Conservation (phyloP, 2,329 filamentous ascomycete genomes). For the Ophiostoma sp. region DNA sequence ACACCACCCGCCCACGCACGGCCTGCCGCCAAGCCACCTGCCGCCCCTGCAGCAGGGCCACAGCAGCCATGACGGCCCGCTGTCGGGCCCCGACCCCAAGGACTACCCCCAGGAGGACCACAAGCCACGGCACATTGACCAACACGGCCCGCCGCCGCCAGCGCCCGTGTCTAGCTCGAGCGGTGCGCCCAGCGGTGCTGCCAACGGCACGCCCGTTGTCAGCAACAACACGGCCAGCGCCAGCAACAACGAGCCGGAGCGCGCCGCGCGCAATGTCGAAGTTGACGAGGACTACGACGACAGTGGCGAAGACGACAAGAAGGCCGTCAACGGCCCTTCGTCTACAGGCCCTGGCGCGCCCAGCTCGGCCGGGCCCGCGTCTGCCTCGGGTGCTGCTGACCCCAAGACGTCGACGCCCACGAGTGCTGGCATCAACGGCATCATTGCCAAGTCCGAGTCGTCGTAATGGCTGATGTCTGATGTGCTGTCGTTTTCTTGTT, state of each 20-base stretch:
- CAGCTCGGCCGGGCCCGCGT: conserved; percentile 32
- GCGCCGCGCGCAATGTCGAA: conserved; percentile 88
- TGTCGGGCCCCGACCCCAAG: conserved; percentile 44
- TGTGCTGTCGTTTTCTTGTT: not conserved
- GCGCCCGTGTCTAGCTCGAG: conserved; percentile 36
- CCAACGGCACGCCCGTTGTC: not conserved
- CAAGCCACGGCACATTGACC: conserved; percentile 40
- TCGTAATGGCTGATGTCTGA: conserved; percentile 22
- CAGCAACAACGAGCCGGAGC: conserved; percentile 57
- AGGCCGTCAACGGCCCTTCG: conserved; percentile 33
- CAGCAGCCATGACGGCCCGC: conserved; percentile 49
- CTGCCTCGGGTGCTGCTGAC: conserved; percentile 45
- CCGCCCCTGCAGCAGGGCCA: conserved; percentile 58
- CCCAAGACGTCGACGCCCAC: conserved; percentile 49
- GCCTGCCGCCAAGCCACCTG: conserved; percentile 53
- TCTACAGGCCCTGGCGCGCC: conserved; percentile 26
- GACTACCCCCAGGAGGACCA: conserved; percentile 54
- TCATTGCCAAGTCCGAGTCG: conserved; percentile 47
- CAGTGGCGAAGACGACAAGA: conserved; percentile 80
- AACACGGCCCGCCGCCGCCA: conserved; percentile 41
- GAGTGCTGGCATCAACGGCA: conserved; percentile 44
- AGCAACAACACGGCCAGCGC: not conserved
- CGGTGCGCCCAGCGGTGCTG: conserved; percentile 27
- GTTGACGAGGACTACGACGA: conserved; percentile 98
- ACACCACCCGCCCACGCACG: conserved; percentile 67